phyloP scores from a whole-genome alignment of 129 eudicot genomes.

The Lactuca sativa region DNA sequence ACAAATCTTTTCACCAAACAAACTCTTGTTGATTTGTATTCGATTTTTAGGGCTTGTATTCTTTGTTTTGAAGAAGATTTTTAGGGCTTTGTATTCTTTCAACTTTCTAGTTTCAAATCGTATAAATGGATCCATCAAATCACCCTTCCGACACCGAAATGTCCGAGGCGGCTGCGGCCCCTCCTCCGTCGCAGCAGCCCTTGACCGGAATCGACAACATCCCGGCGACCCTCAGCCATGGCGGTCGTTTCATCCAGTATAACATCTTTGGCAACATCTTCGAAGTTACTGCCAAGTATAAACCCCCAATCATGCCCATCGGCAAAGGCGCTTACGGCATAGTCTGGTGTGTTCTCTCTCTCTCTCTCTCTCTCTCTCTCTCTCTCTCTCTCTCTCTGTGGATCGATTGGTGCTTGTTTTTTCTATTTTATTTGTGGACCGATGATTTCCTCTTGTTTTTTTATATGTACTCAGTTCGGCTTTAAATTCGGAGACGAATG shows the following conservation, averaged over 20 bases:
- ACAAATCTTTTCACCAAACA: conserved; percentile 8
- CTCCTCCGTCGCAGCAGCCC: conserved; percentile 43
- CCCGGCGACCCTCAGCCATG: conserved; percentile 76
- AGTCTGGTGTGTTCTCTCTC: conserved; percentile 50
- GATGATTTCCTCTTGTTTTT: neutral
- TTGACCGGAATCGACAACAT: conserved; percentile 52
- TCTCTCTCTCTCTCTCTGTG: neutral
- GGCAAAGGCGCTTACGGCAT: conserved; percentile 95
- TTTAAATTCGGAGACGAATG: conserved; percentile 85
- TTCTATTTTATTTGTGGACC: neutral
- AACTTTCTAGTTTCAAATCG: neutral
- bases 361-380: neutral
- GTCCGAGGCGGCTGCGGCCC: conserved; percentile 58
- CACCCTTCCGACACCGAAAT: conserved; percentile 72
- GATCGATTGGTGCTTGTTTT: neutral
- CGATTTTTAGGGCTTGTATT: conserved; percentile 27
- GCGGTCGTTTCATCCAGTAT: conserved; percentile 83
- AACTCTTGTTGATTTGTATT: neutral
- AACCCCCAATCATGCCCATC: conserved; percentile 83
- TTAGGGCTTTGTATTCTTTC: neutral
- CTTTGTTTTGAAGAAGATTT: neutral
- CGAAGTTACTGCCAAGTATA: conserved; percentile 82
- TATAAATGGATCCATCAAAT: conserved; percentile 57
- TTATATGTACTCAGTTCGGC: conserved; percentile 52
- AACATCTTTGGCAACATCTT: conserved; percentile 77